A percentile compares a stretch with the other conserved stretches of the same genome.
These are phyloP conservation scores for Amaranthus hypochondriacus DNA, from an alignment of 148 eudicot species.

Conservation along the genomic window DNA sequence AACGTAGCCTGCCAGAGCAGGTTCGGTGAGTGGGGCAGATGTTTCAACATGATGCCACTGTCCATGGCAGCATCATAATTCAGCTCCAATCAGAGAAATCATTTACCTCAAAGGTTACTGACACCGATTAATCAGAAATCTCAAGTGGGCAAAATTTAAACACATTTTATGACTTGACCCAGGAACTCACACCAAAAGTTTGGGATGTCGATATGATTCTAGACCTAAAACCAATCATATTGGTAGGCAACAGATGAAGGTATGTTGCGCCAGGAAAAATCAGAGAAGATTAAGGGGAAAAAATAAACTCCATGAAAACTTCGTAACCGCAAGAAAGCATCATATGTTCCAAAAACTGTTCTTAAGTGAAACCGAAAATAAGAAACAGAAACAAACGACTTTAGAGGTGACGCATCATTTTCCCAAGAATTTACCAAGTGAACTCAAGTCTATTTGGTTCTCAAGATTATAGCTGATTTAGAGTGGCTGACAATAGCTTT, in stretches of 20 bases:
- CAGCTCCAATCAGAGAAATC: too few relatives aligned
- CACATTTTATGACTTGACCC: neutral
- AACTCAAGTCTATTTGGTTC: too few relatives aligned
- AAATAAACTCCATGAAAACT: neutral
- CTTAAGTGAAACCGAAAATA: neutral
- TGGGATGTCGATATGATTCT: neutral
- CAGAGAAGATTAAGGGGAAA: neutral
- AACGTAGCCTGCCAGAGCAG: too few relatives aligned
- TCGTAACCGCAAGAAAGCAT: neutral
- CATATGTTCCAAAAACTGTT: neutral
- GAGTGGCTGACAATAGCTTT: neutral
- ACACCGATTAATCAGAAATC: neutral
- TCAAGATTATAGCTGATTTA: too few relatives aligned
- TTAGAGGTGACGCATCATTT: neutral
- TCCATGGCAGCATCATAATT: too few relatives aligned
- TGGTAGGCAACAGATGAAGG: neutral
- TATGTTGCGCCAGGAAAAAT: neutral
- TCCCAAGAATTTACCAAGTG: neutral
- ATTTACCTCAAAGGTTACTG: neutral
- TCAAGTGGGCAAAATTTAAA: neutral
- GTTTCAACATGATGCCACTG: too few relatives aligned
- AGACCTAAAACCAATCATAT: neutral
- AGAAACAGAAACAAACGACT: neutral
- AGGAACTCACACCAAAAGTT: neutral
- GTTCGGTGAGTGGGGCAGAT: too few relatives aligned